These are phyloP conservation scores for Yarrowia alimentaria DNA, from an alignment of 805 yeast species.

Conservation along the genomic window DNA sequence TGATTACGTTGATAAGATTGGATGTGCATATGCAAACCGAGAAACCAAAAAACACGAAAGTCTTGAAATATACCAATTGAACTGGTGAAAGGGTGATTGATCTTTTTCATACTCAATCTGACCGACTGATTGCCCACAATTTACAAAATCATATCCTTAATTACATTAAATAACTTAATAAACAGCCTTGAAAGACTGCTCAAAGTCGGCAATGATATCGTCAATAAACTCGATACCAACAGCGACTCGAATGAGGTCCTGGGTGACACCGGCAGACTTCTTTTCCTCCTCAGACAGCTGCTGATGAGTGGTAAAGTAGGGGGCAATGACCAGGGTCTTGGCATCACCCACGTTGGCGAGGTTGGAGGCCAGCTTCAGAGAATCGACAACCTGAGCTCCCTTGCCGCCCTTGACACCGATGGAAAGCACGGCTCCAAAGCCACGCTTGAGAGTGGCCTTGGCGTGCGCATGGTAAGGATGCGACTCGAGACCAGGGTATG, in stretches of 20 bases:
- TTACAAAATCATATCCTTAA: background rate
- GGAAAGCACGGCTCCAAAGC: constrained; percentile 84
- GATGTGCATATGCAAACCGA: too few species aligned
- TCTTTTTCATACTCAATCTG: too few species aligned
- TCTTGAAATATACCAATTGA: too few species aligned
- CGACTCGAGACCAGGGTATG: constrained; percentile 84
- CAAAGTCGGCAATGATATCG: constrained; percentile 85
- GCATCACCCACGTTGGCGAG: constrained; percentile 97
- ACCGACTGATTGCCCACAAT: too few species aligned
- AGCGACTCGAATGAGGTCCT: constrained; percentile 82
- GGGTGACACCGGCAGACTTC: constrained; percentile 78
- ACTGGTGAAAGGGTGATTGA: too few species aligned
- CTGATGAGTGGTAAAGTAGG: constrained; percentile 93
- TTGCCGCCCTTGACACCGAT: constrained; percentile 79
- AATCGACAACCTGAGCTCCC: constrained; percentile 81
- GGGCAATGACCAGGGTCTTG: constrained; percentile 92
- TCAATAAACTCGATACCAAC: constrained; percentile 91
- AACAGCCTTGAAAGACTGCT: constrained; percentile 73
- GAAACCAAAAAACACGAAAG: too few species aligned
- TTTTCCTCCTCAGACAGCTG: constrained; percentile 84
- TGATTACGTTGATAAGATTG: too few species aligned
- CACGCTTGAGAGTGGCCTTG: constrained; percentile 74
- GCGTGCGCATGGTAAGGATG: constrained; percentile 78
- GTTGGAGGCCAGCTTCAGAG: constrained; percentile 80
- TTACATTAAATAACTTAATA: constrained; percentile 37